Evolutionary conservation across 2,329 filamentous ascomycete genomes (phyloP).

Genomic region (Penicillium concentricum): DNA sequence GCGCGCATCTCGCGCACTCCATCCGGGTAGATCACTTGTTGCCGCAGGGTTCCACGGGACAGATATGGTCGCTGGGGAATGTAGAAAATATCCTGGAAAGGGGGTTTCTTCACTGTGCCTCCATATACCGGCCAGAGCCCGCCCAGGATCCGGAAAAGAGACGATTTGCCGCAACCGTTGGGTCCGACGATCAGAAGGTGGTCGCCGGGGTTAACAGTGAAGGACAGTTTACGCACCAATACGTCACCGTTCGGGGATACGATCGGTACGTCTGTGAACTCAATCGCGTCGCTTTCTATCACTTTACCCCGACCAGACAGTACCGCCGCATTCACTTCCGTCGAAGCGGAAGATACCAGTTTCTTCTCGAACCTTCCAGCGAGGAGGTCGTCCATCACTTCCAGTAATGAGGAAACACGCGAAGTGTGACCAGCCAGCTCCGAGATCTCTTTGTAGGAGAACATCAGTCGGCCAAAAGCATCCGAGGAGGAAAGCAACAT

Average conservation of each 20-base stretch:
- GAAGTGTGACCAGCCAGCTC: constrained; percentile 95
- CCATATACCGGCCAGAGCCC: constrained; percentile 98
- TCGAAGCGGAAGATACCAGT: constrained; percentile 83
- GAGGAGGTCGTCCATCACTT: constrained; percentile 92
- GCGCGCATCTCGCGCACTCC: constrained; percentile 81
- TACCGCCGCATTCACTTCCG: constrained; percentile 76
- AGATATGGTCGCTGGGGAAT: constrained; percentile 95
- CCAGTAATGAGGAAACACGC: constrained; percentile 81
- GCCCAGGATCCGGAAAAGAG: constrained; percentile 91
- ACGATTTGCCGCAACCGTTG: constrained; percentile 96
- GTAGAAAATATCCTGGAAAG: constrained; percentile 94
- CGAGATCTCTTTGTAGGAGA: constrained; percentile 95
- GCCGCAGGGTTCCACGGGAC: constrained; percentile 83
- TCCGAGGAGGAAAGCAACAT: constrained; percentile 92
- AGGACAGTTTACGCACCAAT: constrained; percentile 79
- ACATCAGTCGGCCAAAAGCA: constrained; percentile 94
- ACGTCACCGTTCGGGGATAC: constrained; percentile 96
- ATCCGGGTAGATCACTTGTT: constrained; percentile 97
- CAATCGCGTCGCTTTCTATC: constrained; percentile 77
- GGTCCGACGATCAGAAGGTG: constrained; percentile 94
- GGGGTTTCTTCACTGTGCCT: constrained; percentile 86
- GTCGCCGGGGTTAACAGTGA: constrained; percentile 80
- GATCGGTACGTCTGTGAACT: constrained; percentile 87
- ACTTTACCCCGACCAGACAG: constrained; percentile 79
- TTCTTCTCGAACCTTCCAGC: constrained; percentile 94